Evolutionary conservation across 1,284 basidiomycete genomes (phyloP).

Genomic region (Marasmius fiardii): DNA sequence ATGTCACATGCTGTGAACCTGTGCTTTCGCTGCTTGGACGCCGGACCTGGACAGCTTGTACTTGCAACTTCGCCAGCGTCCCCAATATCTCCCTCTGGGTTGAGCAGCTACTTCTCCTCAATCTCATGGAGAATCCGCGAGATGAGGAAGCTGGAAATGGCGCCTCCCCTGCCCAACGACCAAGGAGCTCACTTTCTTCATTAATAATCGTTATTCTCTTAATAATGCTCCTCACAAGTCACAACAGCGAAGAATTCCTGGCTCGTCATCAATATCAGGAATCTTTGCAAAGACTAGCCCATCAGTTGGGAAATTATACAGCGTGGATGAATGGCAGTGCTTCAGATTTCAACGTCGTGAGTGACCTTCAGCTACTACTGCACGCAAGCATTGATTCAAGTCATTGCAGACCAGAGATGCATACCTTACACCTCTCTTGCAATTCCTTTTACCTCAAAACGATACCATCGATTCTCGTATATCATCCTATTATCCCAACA

Average conservation of each 20-base stretch:
- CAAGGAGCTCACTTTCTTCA: slow-evolving; percentile 61
- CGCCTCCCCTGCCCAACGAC: slow-evolving; percentile 31
- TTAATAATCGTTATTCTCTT: slow-evolving; percentile 71
- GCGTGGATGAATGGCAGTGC: slow-evolving; percentile 70
- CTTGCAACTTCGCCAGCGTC: neutral
- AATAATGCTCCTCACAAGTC: slow-evolving; percentile 73
- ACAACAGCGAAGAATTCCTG: slow-evolving; percentile 60
- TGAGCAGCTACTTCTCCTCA: neutral
- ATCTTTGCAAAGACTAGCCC: slow-evolving; percentile 49
- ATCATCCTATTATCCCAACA: slow-evolving; percentile 68
- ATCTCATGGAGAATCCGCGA: slow-evolving; percentile 25
- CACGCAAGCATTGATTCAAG: neutral
- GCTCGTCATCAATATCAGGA: slow-evolving; percentile 62
- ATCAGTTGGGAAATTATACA: slow-evolving; percentile 66
- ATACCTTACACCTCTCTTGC: slow-evolving; percentile 44
- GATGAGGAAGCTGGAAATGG: slow-evolving; percentile 33
- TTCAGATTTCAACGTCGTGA: slow-evolving; percentile 65
- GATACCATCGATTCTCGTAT: slow-evolving; percentile 38
- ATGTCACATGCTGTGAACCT: neutral
- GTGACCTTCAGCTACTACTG: slow-evolving; percentile 22
- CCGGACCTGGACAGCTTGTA: too few relatives aligned
- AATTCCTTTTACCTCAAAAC: slow-evolving; percentile 46
- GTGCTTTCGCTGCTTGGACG: too few relatives aligned
- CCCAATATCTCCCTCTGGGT: too few relatives aligned
- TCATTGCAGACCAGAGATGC: slow-evolving; percentile 49